Evolutionary conservation across 257 asterid species (phyloP), one percentile per base, ranked within the genome.

Genomic region (Nicotiana sylvestris): DNA sequence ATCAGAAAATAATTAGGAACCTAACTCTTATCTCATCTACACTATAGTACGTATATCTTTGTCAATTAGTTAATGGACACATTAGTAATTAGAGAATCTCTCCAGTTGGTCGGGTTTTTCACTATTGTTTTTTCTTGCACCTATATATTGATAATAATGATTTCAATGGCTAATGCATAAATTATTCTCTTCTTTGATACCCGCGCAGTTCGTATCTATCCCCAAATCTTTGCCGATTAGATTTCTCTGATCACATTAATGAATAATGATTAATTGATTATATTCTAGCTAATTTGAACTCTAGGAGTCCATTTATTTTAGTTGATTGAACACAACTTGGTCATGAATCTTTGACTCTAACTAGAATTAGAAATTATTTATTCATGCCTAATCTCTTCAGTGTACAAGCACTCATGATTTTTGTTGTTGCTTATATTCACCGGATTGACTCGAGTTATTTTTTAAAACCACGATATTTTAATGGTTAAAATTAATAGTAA

Each of bases 61-160:
- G 82, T 61, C 82, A 61, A 79, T 62, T 37, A 58, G 76, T 79
- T 46, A 61, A 61, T 60, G 72, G 74, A 79, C 82, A 10, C 29
- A 61, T 65, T 39, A 37, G 57, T 2, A 61, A 43, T 8, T 43
- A 25, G 61, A 46, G 82, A 79, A 79, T 79, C 56, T 79, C 74
- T 37, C 56, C 9, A 9, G 82, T 61, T 37, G 61, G 43, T 61
- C 9, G 58, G 33, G 57, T 8, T 53, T 32, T 68, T 33, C 17
- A 33, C 55, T 33, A 10, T 35, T 68, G 53, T 33, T 68, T 53
- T 6, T 57, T 57, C 21, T 56, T 56, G 61, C 61, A 57, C 27
- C 2, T 57, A 72, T 72, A 6, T 43, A 46, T 43, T 46, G 61
- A 72, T 11, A 72, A 72, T 72, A 72, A 46, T 72, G 4, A 70